Conservation (phyloP, 805 yeast genomes). For the Candida palmyrensis region DNA sequence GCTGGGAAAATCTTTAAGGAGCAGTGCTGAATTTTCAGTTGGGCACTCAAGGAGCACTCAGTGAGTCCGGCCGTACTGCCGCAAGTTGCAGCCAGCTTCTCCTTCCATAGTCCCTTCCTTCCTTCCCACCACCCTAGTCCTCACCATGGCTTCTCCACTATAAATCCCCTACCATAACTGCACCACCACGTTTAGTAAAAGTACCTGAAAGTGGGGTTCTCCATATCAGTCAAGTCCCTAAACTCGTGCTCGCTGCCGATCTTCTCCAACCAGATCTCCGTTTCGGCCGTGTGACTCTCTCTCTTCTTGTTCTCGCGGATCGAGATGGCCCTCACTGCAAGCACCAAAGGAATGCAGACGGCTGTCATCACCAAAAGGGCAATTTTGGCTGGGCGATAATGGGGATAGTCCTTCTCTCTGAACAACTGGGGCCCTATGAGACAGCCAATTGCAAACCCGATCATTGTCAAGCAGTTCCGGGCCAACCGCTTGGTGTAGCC, state of each 20-base stretch:
- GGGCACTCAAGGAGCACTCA: too few relatives aligned
- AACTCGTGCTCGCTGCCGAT: conserved; percentile 37
- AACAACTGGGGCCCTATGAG: conserved; percentile 68
- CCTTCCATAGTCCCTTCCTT: too few relatives aligned
- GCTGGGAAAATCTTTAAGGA: too few relatives aligned
- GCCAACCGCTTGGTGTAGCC: conserved; percentile 73
- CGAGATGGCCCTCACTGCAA: conserved; percentile 38
- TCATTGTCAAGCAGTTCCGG: conserved; percentile 52
- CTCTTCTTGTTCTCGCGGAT: conserved; percentile 47
- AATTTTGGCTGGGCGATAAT: conserved; percentile 55
- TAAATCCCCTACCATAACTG: too few relatives aligned
- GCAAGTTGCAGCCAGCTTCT: too few relatives aligned
- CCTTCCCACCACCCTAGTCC: too few relatives aligned
- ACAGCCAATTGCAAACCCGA: conserved; percentile 65
- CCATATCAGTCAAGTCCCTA: conserved; percentile 54
- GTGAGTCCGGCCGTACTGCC: too few relatives aligned
- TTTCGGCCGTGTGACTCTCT: conserved; percentile 31
- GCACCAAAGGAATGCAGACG: conserved; percentile 39
- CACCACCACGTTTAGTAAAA: conserved; percentile 33
- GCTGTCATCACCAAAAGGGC: conserved; percentile 48
- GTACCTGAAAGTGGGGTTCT: conserved; percentile 56
- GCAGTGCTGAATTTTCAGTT: too few relatives aligned
- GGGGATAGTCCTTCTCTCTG: conserved; percentile 46
- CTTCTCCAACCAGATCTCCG: conserved; percentile 6
- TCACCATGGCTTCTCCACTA: too few relatives aligned